Percentiles rank a stretch among this genome's conserved stretches.
phyloP scores from a whole-genome alignment of 306 rosid species.

The Quercus alba region DNA sequence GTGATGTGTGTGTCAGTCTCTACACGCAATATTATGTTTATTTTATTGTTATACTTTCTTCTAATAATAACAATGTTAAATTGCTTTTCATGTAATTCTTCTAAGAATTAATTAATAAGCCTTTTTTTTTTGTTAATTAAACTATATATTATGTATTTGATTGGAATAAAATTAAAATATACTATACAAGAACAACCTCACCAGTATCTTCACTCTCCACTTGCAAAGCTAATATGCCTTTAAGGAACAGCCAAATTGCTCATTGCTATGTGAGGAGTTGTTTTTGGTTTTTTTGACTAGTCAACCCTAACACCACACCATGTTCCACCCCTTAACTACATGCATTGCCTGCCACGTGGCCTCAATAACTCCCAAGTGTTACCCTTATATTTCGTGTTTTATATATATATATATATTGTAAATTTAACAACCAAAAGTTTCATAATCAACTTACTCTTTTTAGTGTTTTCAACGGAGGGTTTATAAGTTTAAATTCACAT shows the following conservation, averaged over 20 bases:
- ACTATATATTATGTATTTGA: neutral
- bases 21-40: neutral
- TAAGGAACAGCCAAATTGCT: conserved; percentile 4
- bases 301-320: conserved; percentile 13
- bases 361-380: neutral
- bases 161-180: neutral
- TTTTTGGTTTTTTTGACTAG: conserved; percentile 19
- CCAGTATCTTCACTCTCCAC: neutral
- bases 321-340: conserved; percentile 2
- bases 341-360: neutral
- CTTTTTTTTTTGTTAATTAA: too few species aligned
- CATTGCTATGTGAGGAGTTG: neutral
- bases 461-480: fast-evolving
- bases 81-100: neutral
- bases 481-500: too few species aligned
- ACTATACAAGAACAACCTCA: neutral
- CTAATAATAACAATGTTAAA: neutral
- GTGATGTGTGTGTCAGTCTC: neutral
- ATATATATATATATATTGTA: too few species aligned
- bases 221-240: too few species aligned
- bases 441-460: fast-evolving
- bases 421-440: too few species aligned
- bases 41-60: neutral
- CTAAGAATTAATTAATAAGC: too few species aligned
- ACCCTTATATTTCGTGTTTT: neutral